These are phyloP conservation scores for Botryosphaeria dothidea DNA, from an alignment of 2,329 filamentous ascomycete species.

Conservation along the genomic window DNA sequence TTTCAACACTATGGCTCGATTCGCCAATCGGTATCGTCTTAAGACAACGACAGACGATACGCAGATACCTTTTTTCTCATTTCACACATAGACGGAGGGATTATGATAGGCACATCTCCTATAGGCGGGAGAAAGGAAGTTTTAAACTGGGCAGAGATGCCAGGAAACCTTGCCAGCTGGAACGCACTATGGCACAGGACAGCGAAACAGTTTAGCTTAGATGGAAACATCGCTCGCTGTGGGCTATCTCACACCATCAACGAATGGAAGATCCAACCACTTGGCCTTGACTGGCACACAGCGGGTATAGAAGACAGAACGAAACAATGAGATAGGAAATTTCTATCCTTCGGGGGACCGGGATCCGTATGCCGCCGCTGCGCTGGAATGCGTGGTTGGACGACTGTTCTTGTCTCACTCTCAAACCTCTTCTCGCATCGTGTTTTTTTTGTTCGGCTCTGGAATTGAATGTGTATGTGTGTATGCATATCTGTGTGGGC, in stretches of 20 bases:
- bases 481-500: no score
- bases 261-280: background rate
- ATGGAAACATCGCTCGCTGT: constrained; percentile 9
- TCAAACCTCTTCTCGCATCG: background rate
- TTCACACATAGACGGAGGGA: constrained; percentile 9
- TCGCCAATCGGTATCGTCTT: constrained; percentile 11
- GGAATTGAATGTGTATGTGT: background rate
- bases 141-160: background rate
- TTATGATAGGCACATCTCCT: background rate
- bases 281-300: background rate
- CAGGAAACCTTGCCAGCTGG: background rate
- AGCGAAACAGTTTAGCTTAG: constrained; percentile 12
- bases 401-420: background rate
- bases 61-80: background rate
- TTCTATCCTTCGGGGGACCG: background rate
- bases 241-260: background rate
- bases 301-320: background rate
- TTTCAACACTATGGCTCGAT: constrained; percentile 6
- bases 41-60: constrained; percentile 5
- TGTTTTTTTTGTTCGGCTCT: background rate
- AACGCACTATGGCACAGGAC: background rate
- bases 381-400: background rate
- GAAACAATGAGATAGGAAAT: background rate
- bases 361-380: background rate
- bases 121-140: background rate